These are phyloP conservation scores for Alternaria hordeiaustralica DNA, from an alignment of 2,329 filamentous ascomycete species.

Conservation along the genomic window DNA sequence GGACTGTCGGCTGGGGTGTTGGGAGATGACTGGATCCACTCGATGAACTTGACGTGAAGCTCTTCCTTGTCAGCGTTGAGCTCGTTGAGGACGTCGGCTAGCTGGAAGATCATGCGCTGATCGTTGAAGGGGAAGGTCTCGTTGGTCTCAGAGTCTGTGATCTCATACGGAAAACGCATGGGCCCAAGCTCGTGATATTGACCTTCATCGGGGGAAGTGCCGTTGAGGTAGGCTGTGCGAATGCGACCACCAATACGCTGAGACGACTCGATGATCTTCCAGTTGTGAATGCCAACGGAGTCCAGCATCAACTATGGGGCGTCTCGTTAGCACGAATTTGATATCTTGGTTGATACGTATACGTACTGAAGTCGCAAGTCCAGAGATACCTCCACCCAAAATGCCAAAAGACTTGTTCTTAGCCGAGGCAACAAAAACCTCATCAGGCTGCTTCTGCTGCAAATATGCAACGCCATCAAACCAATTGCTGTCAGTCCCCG, in stretches of 20 bases:
- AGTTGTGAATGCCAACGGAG: constrained; percentile 62
- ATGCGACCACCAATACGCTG: constrained; percentile 67
- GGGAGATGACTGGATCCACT: constrained; percentile 61
- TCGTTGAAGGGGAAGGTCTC: constrained; percentile 63
- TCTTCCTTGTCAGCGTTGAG: constrained; percentile 57
- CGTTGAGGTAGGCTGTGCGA: constrained; percentile 65
- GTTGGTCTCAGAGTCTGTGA: constrained; percentile 55
- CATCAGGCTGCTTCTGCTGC: constrained; percentile 57
- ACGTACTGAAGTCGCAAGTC: constrained; percentile 58
- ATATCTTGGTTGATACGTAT: too few species aligned
- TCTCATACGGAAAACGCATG: constrained; percentile 65
- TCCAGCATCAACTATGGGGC: constrained; percentile 29
- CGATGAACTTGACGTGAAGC: constrained; percentile 63
- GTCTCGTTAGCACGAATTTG: not conserved
- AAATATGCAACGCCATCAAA: constrained; percentile 67
- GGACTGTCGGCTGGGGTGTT: constrained; percentile 56
- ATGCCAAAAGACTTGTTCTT: constrained; percentile 66
- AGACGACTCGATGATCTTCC: constrained; percentile 67
- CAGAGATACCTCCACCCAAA: constrained; percentile 67
- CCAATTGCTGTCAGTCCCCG: constrained; percentile 63
- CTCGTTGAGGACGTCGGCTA: constrained; percentile 64
- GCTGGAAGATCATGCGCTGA: constrained; percentile 66
- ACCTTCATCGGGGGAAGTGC: constrained; percentile 63
- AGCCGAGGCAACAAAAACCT: constrained; percentile 57
- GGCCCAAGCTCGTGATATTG: constrained; percentile 70